phyloP scores from a whole-genome alignment of 805 yeast genomes.

The Myxozyma neotropica region DNA sequence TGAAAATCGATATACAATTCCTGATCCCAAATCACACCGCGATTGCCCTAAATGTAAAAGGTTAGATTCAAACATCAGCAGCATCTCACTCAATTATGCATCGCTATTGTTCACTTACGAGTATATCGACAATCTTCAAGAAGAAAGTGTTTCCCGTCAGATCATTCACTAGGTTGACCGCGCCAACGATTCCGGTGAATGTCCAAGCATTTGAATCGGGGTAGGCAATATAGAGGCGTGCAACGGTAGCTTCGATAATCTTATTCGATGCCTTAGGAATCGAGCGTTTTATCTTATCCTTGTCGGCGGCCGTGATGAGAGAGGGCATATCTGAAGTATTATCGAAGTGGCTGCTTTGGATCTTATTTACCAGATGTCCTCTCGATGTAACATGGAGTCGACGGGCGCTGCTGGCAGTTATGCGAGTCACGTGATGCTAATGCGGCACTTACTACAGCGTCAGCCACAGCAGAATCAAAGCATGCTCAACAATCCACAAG shows the following conservation, averaged over 20 bases:
- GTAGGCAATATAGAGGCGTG: slow-evolving; percentile 83
- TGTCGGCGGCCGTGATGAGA: slow-evolving; percentile 59
- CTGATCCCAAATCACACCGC: slow-evolving; percentile 97
- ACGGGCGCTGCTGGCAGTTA: no score
- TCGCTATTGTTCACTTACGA: slow-evolving; percentile 23
- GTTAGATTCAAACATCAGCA: neutral
- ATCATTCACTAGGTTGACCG: slow-evolving; percentile 84
- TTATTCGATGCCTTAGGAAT: slow-evolving; percentile 87
- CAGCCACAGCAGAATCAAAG: no score
- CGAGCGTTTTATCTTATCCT: slow-evolving; percentile 85
- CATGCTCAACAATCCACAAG: no score
- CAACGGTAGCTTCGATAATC: slow-evolving; percentile 86
- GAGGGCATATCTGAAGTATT: slow-evolving; percentile 21
- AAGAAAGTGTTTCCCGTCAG: slow-evolving; percentile 92
- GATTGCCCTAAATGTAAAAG: slow-evolving; percentile 51
- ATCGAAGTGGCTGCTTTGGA: neutral
- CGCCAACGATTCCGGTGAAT: slow-evolving; percentile 88
- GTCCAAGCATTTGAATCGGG: slow-evolving; percentile 83
- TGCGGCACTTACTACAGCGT: no score
- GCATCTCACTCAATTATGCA: neutral
- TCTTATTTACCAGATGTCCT: neutral
- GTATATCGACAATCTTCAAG: slow-evolving; percentile 82
- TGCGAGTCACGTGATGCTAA: no score
- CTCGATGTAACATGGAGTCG: neutral
- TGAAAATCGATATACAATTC: slow-evolving; percentile 86